A percentile compares a stretch with the other conserved stretches of the same genome.
These are phyloP conservation scores for Hymenoscyphus occultus DNA, from an alignment of 2,329 filamentous ascomycete genomes.

Conservation along the genomic window DNA sequence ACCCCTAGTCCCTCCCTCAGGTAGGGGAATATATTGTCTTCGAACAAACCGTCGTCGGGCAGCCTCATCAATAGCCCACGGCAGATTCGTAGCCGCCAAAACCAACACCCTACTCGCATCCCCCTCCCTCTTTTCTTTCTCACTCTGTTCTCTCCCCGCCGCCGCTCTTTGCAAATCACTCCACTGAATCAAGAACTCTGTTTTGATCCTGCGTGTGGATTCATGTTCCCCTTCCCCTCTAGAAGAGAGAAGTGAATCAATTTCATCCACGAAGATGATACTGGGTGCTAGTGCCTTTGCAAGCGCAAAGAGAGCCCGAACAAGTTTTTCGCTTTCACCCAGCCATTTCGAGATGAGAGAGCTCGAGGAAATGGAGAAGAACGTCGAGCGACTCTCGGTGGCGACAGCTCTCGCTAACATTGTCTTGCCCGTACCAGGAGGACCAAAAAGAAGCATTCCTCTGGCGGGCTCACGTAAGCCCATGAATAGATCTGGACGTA, in stretches of 20 bases:
- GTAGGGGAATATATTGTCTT: constrained; percentile 92
- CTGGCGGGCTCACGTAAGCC: constrained; percentile 89
- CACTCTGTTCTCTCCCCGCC: constrained; percentile 71
- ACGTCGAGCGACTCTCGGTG: constrained; percentile 90
- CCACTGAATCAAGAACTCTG: constrained; percentile 97
- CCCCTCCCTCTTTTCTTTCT: constrained; percentile 66
- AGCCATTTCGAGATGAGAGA: constrained; percentile 94
- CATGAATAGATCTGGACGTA: constrained; percentile 93
- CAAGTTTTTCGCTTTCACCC: constrained; percentile 94
- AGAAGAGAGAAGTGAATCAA: constrained; percentile 86
- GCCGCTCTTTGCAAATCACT: constrained; percentile 89
- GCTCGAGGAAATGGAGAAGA: constrained; percentile 95
- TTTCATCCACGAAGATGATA: constrained; percentile 98
- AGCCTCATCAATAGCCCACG: constrained; percentile 97
- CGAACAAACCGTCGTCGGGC: constrained; percentile 86
- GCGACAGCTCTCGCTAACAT: constrained; percentile 95
- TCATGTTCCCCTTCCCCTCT: constrained; percentile 87
- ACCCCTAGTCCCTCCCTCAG: constrained; percentile 77
- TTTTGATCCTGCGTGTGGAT: constrained; percentile 90
- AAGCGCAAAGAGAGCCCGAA: constrained; percentile 85
- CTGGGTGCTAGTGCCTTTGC: constrained; percentile 86
- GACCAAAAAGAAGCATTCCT: constrained; percentile 94
- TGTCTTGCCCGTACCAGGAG: constrained; percentile 96
- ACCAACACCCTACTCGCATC: constrained; percentile 89
- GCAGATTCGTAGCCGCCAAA: constrained; percentile 90